phyloP scores from a whole-genome alignment of 2,329 filamentous ascomycete genomes.

The Cyanodermella asteris region DNA sequence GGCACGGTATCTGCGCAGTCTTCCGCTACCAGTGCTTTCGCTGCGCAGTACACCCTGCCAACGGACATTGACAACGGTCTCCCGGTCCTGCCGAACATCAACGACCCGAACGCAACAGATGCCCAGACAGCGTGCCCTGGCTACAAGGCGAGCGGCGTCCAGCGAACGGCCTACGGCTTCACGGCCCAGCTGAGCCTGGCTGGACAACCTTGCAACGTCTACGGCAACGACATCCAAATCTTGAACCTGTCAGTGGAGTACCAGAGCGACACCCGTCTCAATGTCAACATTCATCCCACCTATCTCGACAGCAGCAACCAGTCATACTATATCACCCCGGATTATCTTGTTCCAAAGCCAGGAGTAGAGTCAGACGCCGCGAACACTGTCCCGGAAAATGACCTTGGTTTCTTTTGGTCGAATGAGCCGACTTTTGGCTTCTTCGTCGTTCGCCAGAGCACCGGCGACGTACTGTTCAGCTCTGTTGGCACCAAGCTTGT shows the following conservation, averaged over 20 bases:
- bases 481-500: constrained; percentile 43
- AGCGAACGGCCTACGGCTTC: constrained; percentile 24
- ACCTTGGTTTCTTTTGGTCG: constrained; percentile 31
- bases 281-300: constrained; percentile 47
- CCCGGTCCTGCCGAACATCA: constrained; percentile 37
- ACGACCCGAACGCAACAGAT: constrained; percentile 40
- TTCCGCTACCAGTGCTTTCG: not conserved
- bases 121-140: constrained; percentile 41
- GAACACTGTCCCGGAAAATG: constrained; percentile 13
- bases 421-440: constrained; percentile 37
- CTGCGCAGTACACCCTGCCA: constrained; percentile 24
- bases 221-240: constrained; percentile 50
- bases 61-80: constrained; percentile 23
- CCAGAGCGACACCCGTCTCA: constrained; percentile 41
- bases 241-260: constrained; percentile 48
- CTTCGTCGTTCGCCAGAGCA: constrained; percentile 33
- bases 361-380: constrained; percentile 20
- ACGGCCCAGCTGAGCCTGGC: constrained; percentile 30
- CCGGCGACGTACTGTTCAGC: constrained; percentile 44
- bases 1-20: not conserved
- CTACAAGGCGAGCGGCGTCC: constrained; percentile 31
- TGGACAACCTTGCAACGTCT: constrained; percentile 43
- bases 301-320: constrained; percentile 38
- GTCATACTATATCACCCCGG: constrained; percentile 45
- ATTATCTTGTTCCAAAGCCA: constrained; percentile 38